These are phyloP conservation scores for Alternaria gansuensis DNA, from an alignment of 2,329 filamentous ascomycete genomes.

Conservation along the genomic window DNA sequence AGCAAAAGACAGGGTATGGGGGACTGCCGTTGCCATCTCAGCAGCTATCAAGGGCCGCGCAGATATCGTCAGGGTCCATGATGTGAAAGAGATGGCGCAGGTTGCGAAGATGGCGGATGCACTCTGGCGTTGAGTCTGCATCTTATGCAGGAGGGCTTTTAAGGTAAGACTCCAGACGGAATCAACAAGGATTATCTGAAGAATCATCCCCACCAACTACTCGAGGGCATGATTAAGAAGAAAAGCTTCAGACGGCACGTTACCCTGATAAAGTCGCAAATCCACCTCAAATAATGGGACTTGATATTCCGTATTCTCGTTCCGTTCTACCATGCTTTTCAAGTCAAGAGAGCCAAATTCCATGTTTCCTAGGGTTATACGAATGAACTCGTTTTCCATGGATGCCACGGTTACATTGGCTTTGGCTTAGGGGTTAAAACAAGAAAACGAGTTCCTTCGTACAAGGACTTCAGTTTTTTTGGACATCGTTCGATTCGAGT, in stretches of 20 bases:
- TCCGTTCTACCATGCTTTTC: neutral
- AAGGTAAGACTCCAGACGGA: neutral
- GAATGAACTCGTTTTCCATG: too few species aligned
- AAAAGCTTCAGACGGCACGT: neutral
- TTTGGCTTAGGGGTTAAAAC: too few species aligned
- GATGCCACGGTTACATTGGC: too few species aligned
- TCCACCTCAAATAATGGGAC: neutral
- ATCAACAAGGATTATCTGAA: neutral
- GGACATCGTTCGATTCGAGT: neutral
- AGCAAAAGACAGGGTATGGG: slow-evolving; percentile 77
- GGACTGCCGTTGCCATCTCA: slow-evolving; percentile 87
- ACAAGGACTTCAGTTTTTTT: neutral
- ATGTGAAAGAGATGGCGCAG: slow-evolving; percentile 84
- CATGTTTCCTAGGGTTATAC: neutral
- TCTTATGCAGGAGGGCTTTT: neutral
- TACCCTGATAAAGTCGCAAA: neutral
- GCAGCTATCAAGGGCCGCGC: slow-evolving; percentile 87
- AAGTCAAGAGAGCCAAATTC: neutral
- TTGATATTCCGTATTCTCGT: neutral
- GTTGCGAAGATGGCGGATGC: slow-evolving; percentile 90
- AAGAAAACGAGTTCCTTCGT: too few species aligned
- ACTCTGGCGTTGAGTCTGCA: slow-evolving; percentile 64
- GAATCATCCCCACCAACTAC: neutral
- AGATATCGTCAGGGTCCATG: slow-evolving; percentile 92
- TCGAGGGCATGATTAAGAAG: neutral